A percentile compares a stretch with the other conserved stretches of the same genome.
Evolutionary conservation across 2,329 filamentous ascomycete genomes (phyloP).

Genomic region (Curvularia sp.): DNA sequence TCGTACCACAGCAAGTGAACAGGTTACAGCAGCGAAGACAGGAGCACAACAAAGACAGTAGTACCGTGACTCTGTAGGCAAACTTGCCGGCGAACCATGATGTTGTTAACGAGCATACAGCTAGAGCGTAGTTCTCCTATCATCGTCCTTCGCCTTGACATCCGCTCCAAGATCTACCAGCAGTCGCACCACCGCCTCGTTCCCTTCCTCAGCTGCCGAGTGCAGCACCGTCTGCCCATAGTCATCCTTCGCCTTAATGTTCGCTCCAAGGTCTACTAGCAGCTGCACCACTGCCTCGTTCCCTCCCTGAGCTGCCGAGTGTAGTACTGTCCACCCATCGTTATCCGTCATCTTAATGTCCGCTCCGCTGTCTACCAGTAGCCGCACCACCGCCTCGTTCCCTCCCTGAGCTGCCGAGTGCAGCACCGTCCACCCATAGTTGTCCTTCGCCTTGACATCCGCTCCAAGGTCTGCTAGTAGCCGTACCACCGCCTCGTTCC

Average conservation of each 20-base stretch:
- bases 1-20: no score
- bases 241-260: background rate
- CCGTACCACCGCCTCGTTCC: background rate
- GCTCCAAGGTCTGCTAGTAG: background rate
- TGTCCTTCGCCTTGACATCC: background rate
- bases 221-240: slow-evolving; percentile 5
- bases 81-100: background rate
- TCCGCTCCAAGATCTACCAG: background rate
- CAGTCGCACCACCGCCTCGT: background rate
- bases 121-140: background rate
- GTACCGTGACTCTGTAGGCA: background rate
- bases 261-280: background rate
- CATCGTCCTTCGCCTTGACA: background rate
- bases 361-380: slow-evolving; percentile 5
- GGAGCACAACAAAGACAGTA: no score
- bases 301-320: background rate
- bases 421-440: background rate
- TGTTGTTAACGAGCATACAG: background rate
- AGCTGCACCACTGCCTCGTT: background rate
- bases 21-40: slow-evolving; percentile 1
- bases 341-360: background rate
- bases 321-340: background rate
- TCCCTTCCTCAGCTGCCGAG: background rate
- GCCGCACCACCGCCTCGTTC: background rate
- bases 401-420: slow-evolving; percentile 2